These are phyloP conservation scores for Epichloe amarillans DNA, from an alignment of 2,329 filamentous ascomycete species.

Conservation along the genomic window DNA sequence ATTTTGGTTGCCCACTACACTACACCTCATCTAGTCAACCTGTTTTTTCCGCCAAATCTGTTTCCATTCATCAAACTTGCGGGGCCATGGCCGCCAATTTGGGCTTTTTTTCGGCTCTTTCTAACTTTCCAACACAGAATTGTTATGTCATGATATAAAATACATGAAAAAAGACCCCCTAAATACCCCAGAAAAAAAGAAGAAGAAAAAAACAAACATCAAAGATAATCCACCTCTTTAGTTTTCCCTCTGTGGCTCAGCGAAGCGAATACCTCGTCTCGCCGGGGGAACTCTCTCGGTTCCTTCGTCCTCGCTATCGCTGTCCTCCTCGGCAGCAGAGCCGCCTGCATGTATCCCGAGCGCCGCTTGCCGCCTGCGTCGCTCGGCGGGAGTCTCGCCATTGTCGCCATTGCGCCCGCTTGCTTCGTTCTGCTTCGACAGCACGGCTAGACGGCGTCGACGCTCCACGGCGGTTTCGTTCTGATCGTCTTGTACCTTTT, in stretches of 20 bases:
- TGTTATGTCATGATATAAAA: too few species aligned
- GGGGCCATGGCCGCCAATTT: conserved; percentile 18
- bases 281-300: conserved; percentile 38
- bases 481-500: conserved; percentile 7
- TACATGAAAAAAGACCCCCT: too few species aligned
- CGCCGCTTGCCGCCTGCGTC: conserved; percentile 59
- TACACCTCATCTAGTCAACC: neutral
- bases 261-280: conserved; percentile 48
- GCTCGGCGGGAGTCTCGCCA: conserved; percentile 60
- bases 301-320: conserved; percentile 42
- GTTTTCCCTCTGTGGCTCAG: conserved; percentile 25
- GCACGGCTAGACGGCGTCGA: conserved; percentile 45
- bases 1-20: neutral
- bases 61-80: conserved; percentile 40
- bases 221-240: conserved; percentile 1
- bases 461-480: conserved; percentile 60
- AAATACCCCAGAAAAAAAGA: too few species aligned
- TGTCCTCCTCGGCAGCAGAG: conserved; percentile 32
- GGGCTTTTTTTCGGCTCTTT: too few species aligned
- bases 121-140: too few species aligned
- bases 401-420: conserved; percentile 13
- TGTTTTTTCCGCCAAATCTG: conserved; percentile 10
- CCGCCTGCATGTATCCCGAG: conserved; percentile 39
- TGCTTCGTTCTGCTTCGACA: conserved; percentile 28
- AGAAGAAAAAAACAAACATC: too few species aligned